Conservation (phyloP, 768 basidiomycete genomes). For the Clitopilus hobsonii region DNA sequence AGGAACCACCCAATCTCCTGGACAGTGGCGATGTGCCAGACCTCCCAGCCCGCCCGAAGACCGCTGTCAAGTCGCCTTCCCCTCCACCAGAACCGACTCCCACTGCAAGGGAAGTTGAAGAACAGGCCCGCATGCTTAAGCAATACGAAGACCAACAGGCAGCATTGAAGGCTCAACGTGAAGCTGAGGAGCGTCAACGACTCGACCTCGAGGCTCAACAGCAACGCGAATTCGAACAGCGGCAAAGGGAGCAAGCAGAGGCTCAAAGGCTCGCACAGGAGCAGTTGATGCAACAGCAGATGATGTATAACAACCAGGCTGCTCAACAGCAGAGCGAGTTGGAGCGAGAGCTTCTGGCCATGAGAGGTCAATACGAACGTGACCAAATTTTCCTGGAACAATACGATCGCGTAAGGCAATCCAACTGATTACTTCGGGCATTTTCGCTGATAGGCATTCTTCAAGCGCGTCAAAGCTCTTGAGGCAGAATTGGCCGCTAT, state of each 20-base stretch:
- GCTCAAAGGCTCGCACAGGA: constrained; percentile 87
- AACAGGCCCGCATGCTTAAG: constrained; percentile 92
- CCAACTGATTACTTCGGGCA: constrained; percentile 4
- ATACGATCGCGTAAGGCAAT: constrained; percentile 76
- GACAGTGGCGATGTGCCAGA: constrained; percentile 83
- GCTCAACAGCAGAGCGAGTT: constrained; percentile 72
- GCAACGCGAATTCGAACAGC: constrained; percentile 84
- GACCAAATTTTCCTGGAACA: constrained; percentile 98
- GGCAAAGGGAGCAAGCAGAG: constrained; percentile 85
- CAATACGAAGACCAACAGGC: constrained; percentile 95
- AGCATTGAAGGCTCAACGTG: constrained; percentile 75
- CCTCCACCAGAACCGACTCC: constrained; percentile 75
- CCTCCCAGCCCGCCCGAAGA: constrained; percentile 77
- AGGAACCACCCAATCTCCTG: constrained; percentile 96
- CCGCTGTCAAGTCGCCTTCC: constrained; percentile 49
- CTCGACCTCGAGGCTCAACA: constrained; percentile 74
- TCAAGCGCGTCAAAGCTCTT: constrained; percentile 89
- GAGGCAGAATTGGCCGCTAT: constrained; percentile 84
- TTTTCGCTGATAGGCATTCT: background rate
- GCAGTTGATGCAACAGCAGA: constrained; percentile 79
- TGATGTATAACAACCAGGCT: constrained; percentile 75
- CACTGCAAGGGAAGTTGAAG: constrained; percentile 67
- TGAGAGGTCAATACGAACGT: constrained; percentile 96
- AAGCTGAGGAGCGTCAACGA: constrained; percentile 79
- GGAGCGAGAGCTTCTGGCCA: constrained; percentile 84